A percentile compares a stretch with the other conserved stretches of the same genome.
Evolutionary conservation across 1,139 yeast genomes (phyloP).

Genomic region (Pichia terricola): DNA sequence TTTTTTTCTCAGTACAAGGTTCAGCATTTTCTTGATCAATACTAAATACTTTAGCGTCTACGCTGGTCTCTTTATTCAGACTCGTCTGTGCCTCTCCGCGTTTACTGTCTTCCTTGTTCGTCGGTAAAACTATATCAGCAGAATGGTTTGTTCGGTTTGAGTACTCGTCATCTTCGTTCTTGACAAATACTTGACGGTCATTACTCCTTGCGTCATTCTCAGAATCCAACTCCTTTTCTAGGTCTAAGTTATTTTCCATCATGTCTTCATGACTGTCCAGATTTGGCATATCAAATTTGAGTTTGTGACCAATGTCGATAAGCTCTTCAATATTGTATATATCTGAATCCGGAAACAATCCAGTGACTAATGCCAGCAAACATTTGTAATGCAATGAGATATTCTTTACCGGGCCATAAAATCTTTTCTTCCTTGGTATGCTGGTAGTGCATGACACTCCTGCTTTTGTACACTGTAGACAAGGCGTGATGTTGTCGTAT

Average conservation of each 20-base stretch:
- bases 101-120: too few species aligned
- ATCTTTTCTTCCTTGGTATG: slow-evolving; percentile 30
- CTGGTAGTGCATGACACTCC: slow-evolving; percentile 32
- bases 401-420: slow-evolving; percentile 30
- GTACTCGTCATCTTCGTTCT: too few species aligned
- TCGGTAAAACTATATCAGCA: too few species aligned
- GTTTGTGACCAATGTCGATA: slow-evolving; percentile 27
- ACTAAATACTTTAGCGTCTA: too few species aligned
- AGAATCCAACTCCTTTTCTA: too few species aligned
- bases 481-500: slow-evolving; percentile 30
- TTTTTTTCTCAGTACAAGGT: too few species aligned
- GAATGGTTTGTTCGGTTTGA: too few species aligned
- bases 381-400: slow-evolving; percentile 32
- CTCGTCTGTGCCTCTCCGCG: too few species aligned
- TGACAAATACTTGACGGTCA: too few species aligned
- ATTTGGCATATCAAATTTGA: slow-evolving; percentile 31
- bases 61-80: too few species aligned
- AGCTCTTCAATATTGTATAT: slow-evolving; percentile 30
- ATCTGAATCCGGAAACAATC: slow-evolving; percentile 34
- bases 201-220: too few species aligned
- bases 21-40: too few species aligned
- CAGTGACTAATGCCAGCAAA: slow-evolving; percentile 27
- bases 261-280: slow-evolving; percentile 4
- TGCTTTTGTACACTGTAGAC: slow-evolving; percentile 29
- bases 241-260: not conserved